A percentile compares a stretch with the other conserved stretches of the same genome.
phyloP scores from a whole-genome alignment of 2,329 filamentous ascomycete genomes.

The Sporothrix inflata region DNA sequence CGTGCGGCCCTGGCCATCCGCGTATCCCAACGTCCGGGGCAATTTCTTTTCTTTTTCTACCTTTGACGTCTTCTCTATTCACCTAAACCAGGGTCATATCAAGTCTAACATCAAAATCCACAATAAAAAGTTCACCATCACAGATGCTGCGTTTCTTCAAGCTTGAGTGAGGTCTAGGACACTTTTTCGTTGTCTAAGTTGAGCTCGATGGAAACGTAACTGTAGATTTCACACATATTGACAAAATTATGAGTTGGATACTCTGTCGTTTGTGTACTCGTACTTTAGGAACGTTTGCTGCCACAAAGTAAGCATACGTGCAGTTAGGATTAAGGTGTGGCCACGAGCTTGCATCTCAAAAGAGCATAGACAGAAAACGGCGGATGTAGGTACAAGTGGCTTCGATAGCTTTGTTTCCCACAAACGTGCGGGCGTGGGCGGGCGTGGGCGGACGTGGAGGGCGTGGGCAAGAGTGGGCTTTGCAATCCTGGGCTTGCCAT shows the following conservation, averaged over 20 bases:
- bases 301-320: not conserved
- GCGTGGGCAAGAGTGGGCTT: not conserved
- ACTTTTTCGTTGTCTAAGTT: not conserved
- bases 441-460: not conserved
- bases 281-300: no score
- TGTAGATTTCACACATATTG: not conserved
- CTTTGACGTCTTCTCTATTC: not conserved
- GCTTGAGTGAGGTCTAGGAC: not conserved
- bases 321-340: not conserved
- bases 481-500: slow-evolving; percentile 4
- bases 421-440: slow-evolving; percentile 1
- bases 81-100: not conserved
- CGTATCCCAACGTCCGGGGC: not conserved
- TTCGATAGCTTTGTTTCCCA: not conserved
- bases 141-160: not conserved
- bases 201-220: not conserved
- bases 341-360: not conserved
- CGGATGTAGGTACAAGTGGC: slow-evolving; percentile 1
- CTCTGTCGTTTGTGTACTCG: not conserved
- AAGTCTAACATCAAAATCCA: not conserved
- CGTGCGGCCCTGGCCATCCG: not conserved
- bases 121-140: not conserved
- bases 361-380: not conserved
- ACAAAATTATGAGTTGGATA: not conserved
- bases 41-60: not conserved